A percentile compares a stretch with the other conserved stretches of the same genome.
phyloP scores from a whole-genome alignment of 371 early-diverging fungal species.

The Thermomucor indicae-seudaticae region DNA sequence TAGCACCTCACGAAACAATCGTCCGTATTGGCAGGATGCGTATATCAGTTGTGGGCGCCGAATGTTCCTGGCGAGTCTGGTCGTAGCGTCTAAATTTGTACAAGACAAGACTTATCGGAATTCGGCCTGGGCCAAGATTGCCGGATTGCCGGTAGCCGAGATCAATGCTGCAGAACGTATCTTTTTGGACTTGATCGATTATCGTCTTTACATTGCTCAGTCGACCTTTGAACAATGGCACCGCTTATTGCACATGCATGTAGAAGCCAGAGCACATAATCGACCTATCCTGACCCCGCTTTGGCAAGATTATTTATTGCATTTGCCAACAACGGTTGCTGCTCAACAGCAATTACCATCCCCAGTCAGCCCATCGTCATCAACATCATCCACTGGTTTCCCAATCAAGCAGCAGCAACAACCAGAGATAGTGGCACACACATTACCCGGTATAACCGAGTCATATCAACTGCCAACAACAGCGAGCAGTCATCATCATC shows the following conservation, averaged over 20 bases:
- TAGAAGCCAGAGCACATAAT: conserved; percentile 19
- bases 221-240: conserved; percentile 50
- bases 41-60: conserved; percentile 65
- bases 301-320: conserved; percentile 10
- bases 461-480: too few species aligned
- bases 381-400: conserved; percentile 4
- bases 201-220: conserved; percentile 66
- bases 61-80: conserved; percentile 76
- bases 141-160: conserved; percentile 67
- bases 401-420: too few species aligned
- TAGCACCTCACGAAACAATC: conserved; percentile 1
- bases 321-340: too few species aligned
- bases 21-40: conserved; percentile 20
- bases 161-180: conserved; percentile 73
- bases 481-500: background rate
- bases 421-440: too few species aligned
- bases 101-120: conserved; percentile 77
- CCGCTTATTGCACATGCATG: conserved; percentile 27
- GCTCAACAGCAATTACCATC: too few species aligned
- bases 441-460: too few species aligned
- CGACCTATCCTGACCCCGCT: background rate
- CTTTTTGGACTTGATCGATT: conserved; percentile 69
- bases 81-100: conserved; percentile 77
- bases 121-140: conserved; percentile 79
- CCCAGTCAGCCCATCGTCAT: background rate